phyloP scores from a whole-genome alignment of 192 early-diverging fungal species.

The Paraglomus occultum region DNA sequence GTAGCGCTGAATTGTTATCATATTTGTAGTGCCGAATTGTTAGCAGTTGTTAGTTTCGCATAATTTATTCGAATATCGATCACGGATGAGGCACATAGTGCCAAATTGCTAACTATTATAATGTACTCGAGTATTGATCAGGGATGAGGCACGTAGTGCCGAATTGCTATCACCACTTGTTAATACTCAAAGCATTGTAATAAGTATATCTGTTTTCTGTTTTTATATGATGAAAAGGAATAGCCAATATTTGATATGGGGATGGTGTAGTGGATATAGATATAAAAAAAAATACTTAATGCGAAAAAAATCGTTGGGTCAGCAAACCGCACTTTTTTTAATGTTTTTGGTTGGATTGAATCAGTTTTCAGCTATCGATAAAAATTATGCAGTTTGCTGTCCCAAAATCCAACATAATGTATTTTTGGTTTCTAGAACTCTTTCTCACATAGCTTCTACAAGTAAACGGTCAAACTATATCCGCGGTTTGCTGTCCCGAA shows the following conservation, averaged over 20 bases:
- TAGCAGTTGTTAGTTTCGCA: no score
- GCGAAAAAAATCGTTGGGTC: slow-evolving; percentile 20
- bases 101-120: no score
- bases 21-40: no score
- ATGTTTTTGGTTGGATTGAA: slow-evolving; percentile 8
- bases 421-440: slow-evolving; percentile 11
- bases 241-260: background rate
- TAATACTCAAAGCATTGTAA: slow-evolving; percentile 22
- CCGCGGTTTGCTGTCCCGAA: slow-evolving; percentile 10
- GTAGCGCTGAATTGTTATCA: no score
- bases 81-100: no score
- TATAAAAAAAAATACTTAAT: slow-evolving; percentile 23
- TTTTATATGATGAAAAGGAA: slow-evolving; percentile 13
- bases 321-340: slow-evolving; percentile 9
- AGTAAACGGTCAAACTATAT: background rate
- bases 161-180: background rate
- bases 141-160: slow-evolving; percentile 11
- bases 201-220: slow-evolving; percentile 15
- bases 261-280: slow-evolving; percentile 17
- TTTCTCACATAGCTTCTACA: background rate
- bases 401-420: slow-evolving; percentile 10
- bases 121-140: no score
- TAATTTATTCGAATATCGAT: no score
- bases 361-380: slow-evolving; percentile 7
- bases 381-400: slow-evolving; percentile 1